A percentile compares a stretch with the other conserved stretches of the same genome.
phyloP scores from a whole-genome alignment of 371 early-diverging fungal species.

The Lichtheimia ramosa region DNA sequence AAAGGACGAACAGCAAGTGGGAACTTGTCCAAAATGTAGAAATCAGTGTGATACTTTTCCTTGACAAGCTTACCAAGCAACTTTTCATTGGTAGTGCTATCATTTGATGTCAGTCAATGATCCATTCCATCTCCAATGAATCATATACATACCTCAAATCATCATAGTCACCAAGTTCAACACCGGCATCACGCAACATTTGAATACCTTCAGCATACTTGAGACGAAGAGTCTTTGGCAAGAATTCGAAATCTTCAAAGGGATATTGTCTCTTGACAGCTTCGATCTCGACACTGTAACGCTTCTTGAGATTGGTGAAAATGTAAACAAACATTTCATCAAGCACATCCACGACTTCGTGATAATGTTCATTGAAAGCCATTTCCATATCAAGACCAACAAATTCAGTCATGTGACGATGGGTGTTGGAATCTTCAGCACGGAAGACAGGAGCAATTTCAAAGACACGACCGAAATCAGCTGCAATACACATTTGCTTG shows the following conservation, averaged over 20 bases:
- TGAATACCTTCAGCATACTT: conserved; percentile 91
- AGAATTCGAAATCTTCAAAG: conserved; percentile 89
- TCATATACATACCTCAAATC: conserved; percentile 67
- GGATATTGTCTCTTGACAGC: conserved; percentile 91
- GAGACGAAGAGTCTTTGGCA: conserved; percentile 86
- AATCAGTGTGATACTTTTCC: conserved; percentile 97
- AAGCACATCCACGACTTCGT: conserved; percentile 91
- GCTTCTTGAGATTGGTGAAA: conserved; percentile 83
- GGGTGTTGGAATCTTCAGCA: conserved; percentile 99
- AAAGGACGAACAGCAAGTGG: conserved; percentile 97
- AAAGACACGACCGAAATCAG: conserved; percentile 98
- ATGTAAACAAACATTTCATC: conserved; percentile 93
- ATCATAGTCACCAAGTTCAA: conserved; percentile 91
- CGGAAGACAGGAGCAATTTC: conserved; percentile 99
- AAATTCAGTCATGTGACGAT: conserved; percentile 99
- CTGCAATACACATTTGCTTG: conserved; percentile 99
- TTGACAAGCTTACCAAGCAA: conserved; percentile 92
- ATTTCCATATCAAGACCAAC: conserved; percentile 99
- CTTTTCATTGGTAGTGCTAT: conserved; percentile 89
- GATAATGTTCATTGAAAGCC: conserved; percentile 98
- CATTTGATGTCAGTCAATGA: conserved; percentile 10
- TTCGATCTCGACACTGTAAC: conserved; percentile 86
- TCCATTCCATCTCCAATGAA: neutral
- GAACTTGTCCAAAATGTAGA: conserved; percentile 99
- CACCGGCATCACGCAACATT: conserved; percentile 90